These are phyloP conservation scores for Nectriaceae sp. DNA, from an alignment of 2,329 filamentous ascomycete species.

Conservation along the genomic window DNA sequence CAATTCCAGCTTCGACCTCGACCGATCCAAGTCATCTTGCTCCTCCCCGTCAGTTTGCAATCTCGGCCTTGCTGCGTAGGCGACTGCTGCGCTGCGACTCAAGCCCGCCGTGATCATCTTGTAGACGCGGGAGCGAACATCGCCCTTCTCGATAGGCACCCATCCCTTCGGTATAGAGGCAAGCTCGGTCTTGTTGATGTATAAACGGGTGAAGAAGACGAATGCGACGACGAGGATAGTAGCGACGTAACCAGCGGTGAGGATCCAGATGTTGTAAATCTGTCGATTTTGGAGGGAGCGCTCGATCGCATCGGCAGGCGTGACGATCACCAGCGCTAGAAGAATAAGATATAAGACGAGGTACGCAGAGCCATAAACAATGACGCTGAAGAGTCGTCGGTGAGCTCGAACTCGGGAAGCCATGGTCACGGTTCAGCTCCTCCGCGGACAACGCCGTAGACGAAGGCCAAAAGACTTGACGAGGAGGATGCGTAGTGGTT, in stretches of 20 bases:
- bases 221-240: constrained; percentile 71
- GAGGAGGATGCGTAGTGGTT: constrained; percentile 12
- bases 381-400: constrained; percentile 64
- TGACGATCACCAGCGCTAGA: constrained; percentile 72
- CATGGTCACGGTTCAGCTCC: constrained; percentile 12
- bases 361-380: constrained; percentile 82
- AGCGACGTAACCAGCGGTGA: constrained; percentile 73
- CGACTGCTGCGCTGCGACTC: constrained; percentile 75
- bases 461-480: constrained; percentile 13
- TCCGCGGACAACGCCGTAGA: background rate
- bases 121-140: constrained; percentile 74
- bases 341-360: constrained; percentile 74
- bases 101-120: constrained; percentile 74
- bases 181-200: constrained; percentile 79
- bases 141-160: constrained; percentile 83
- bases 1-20: constrained; percentile 21
- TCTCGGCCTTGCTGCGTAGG: constrained; percentile 60
- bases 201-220: constrained; percentile 82
- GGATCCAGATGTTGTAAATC: constrained; percentile 79
- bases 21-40: constrained; percentile 18
- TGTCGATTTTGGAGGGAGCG: constrained; percentile 69
- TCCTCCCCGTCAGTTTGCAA: constrained; percentile 20
- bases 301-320: constrained; percentile 78
- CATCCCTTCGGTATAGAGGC: constrained; percentile 83
- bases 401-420: constrained; percentile 39